Evolutionary conservation across 495 filamentous ascomycete genomes (phyloP), one percentile per base, ranked within the genome.

Genomic region (Peziza echinospora): DNA sequence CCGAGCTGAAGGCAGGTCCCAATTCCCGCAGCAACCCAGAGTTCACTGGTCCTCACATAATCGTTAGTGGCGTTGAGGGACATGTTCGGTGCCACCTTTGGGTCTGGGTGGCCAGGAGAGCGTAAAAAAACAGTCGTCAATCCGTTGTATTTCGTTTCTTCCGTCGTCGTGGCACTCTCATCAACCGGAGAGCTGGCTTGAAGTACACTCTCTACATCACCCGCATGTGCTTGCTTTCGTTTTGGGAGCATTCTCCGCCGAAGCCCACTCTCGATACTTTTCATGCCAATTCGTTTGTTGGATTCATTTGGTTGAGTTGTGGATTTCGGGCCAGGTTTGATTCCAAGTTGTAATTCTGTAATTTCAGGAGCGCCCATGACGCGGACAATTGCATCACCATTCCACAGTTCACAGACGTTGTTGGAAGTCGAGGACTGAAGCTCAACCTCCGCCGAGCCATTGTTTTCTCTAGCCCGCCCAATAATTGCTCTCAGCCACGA

Each of bases 401-500:
- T 55, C 54, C 53, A 57, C 23, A 57, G 21, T 30, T 56, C 53
- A 24, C 47, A 56, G 4, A 61, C 54, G n/a, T 61, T 57, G 1
- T 47, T 9, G 0, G 54, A 60, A 13, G 57, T 61, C 8, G 59
- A 45, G 5, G 54, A 58, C 50, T 54, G 54, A 22, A 61, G 44
- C 21, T 61, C 57, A 19, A 54, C 21, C 43, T 61, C 59, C 1
- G 53, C 59, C 26, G 23, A 24, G 5, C 54, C 54, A 4, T 49
- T 49, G 45, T 46, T 60, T 46, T 64, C 63, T 46, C 57, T 55
- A 21, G 58, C 61, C 9, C 64, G 46, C 7, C 71, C 72, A 39
- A 76, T 62, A 21, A 77, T 62, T 10, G 69, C 65, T 34, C 60
- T 64, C 4, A 75, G 62, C 49, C 67, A 72, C 6, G 62, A 57